Evolutionary conservation across 345 rosid genomes (phyloP), one percentile per base, ranked within the genome.

Genomic region (Rubroshorea leprosula): DNA sequence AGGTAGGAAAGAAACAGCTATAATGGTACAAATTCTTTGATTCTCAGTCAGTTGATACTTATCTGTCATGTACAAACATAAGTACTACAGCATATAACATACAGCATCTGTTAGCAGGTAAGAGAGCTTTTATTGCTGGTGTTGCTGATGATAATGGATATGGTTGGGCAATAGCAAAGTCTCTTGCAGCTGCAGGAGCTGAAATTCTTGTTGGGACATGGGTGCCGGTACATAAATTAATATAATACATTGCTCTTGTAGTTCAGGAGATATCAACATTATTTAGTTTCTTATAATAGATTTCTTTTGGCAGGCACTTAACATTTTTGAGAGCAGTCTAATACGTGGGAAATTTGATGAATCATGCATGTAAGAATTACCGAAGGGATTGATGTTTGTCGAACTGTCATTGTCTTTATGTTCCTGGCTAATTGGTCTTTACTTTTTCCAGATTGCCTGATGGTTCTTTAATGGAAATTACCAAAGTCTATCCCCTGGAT

Each of bases 101-200:
- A 14, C 5, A 23, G 19, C 15, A 16, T 64, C 17, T 57, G n/a
- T 77, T 24, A 23, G 60, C 68, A 92, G 99, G 97, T 29, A 93
- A 89, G 82, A 77, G 91, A 29, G 97, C 97, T 52, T 93, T 93
- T 71, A 82, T 93, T 77, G 99, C 99, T 58, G 97, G 96, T 68
- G 80, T 87, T 46, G 99, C 99, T 54, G 97, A 93, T 73, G 96
- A 93, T 65, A 93, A 93, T 62, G 99, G 99, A 41, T 93, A 89
- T 61, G 97, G 99, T 71, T 93, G 99, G 99, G 97, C 97, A 14
- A 93, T 93, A 51, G 99, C 97, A 17, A 93, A 93, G 70, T 84
- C 99, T 97, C 99, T 79, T 94, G n/a, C n/a, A n/a, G n/a, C n/a
- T n/a, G n/a, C n/a, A n/a, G n/a, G n/a, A n/a, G n/a, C n/a, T n/a